Evolutionary conservation across 31 red algal genomes (phyloP), one percentile per base, ranked within the genome.

Genomic region (Porphyra umbilicalis): DNA sequence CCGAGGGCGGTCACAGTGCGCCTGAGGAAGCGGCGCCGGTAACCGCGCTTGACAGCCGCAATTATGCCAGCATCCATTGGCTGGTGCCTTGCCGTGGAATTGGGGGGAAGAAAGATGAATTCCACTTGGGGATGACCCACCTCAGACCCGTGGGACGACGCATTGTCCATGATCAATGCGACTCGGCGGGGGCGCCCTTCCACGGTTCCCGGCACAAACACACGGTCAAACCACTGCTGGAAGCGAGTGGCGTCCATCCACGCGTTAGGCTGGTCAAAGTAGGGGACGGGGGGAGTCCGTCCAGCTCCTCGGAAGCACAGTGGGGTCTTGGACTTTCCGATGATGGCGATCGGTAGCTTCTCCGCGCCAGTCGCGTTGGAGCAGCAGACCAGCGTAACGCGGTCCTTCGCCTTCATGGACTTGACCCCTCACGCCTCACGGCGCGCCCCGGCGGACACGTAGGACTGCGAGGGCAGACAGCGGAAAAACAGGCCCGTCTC

Each of bases 401-500:
- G 29, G 57, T 85, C 75, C 0, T 85, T 33, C n/a, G 83, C 83
- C 8, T 85, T 77, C 83, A 85, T 85, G 32, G 38, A 34, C 34
- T 85, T 85, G 31, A 40, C 79, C 35, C 83, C 77, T 33, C 83
- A 36, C 35, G 7, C n/a, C 74, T 85, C 79, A 10, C 76, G n/a
- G 33, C 79, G 7, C 33, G 77, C 75, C 25, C 32, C 18, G 38
- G 74, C 33, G 36, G 40, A 32, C 8, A 85, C 33, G 33, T 85
- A 85, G n/a, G 83, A 79, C 35, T 36, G 38, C 8, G 32, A 20
- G 20, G 83, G 83, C 20, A 79, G 39, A 14, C 76, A 79, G 10
- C 36, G 16, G 35, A 84, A 84, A 39, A 84, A 79, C 34, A 84
- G 76, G 71, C 75, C 83, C 9, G 83, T 79, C 83, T 85, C 76